Evolutionary conservation across 331 rosid species (phyloP).

Genomic region (Pyrus hybrid): DNA sequence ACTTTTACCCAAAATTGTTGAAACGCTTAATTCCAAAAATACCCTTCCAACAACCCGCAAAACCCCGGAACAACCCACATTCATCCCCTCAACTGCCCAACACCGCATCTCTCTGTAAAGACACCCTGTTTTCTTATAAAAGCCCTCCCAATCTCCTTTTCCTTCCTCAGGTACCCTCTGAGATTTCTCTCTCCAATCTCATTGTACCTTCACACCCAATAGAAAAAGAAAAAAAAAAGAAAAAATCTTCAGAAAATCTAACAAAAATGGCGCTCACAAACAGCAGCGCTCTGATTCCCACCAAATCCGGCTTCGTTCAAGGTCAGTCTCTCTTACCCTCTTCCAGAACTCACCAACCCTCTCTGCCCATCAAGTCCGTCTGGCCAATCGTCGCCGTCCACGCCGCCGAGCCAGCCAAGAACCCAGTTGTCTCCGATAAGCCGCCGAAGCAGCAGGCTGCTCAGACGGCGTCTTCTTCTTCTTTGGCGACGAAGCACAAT

Average conservation of each 20-base stretch:
- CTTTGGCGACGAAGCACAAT: slow-evolving; percentile 12
- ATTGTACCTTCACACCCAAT: neutral
- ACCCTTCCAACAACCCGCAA: neutral
- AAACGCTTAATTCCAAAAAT: neutral
- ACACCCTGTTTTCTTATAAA: slow-evolving; percentile 32
- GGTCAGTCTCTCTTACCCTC: slow-evolving; percentile 26
- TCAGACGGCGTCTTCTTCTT: neutral
- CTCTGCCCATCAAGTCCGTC: slow-evolving; percentile 21
- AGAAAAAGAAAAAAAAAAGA: neutral
- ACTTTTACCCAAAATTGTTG: neutral
- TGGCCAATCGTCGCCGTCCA: slow-evolving; percentile 56
- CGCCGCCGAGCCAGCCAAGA: slow-evolving; percentile 86
- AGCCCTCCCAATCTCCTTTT: slow-evolving; percentile 3
- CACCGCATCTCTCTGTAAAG: neutral
- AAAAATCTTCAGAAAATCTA: neutral
- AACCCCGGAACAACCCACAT: neutral
- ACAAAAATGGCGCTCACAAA: slow-evolving; percentile 48
- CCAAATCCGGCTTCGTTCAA: slow-evolving; percentile 38
- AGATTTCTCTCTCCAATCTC: too few species aligned
- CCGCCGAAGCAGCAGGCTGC: slow-evolving; percentile 16
- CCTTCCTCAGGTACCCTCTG: slow-evolving; percentile 22
- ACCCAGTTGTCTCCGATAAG: too few species aligned
- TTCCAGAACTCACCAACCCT: slow-evolving; percentile 28
- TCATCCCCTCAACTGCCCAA: neutral
- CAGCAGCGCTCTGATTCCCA: slow-evolving; percentile 41